Evolutionary conservation across 2,329 filamentous ascomycete species (phyloP), one percentile per base, ranked within the genome.

Genomic region (Xylariaceae sp.): DNA sequence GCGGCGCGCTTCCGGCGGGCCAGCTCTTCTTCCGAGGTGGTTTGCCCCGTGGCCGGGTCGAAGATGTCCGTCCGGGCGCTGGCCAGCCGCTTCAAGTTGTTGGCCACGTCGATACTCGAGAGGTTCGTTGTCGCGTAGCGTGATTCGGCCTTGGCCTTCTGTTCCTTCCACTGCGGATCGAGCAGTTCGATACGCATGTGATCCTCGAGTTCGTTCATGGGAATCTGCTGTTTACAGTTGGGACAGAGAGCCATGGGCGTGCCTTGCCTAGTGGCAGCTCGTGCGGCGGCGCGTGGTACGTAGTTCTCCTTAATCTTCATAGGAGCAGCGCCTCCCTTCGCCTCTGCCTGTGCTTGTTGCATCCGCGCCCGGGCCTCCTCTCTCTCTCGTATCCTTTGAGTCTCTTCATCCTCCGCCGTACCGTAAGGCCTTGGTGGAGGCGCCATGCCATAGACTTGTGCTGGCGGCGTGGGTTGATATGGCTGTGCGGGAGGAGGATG

Each of bases 291-390:
- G 35, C 87, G 80, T 0, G 90, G 89, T 13, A 95, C 84, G 59
- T 96, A 95, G 63, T 95, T 90, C 59, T 86, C 85, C 59, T 88
- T 84, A 60, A 97, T 96, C 61, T 89, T 90, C 79, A 94, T 89
- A 1, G 83, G 76, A 21, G 71, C 74, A 30, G 75, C 70, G 33
- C 75, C 75, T 24, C 78, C 78, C 56, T 82, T 82, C 6, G 85
- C 82, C 42, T 88, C 84, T n/a, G 83, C 79, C 56, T 88, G 83
- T 8, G 85, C 83, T 50, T 86, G 83, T 44, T 88, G 83, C 56
- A 83, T 79, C 41, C 83, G 79, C 29, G 68, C 63, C 40, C 74
- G 71, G 8, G 74, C 73, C 38, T 81, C 74, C 21, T 74, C 68
- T 45, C 76, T 67, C 60, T 85, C 82, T 26, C 76, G 72, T 50